These are phyloP conservation scores for Coprinopsis strossmayeri DNA, from an alignment of 768 basidiomycete species.

Conservation along the genomic window DNA sequence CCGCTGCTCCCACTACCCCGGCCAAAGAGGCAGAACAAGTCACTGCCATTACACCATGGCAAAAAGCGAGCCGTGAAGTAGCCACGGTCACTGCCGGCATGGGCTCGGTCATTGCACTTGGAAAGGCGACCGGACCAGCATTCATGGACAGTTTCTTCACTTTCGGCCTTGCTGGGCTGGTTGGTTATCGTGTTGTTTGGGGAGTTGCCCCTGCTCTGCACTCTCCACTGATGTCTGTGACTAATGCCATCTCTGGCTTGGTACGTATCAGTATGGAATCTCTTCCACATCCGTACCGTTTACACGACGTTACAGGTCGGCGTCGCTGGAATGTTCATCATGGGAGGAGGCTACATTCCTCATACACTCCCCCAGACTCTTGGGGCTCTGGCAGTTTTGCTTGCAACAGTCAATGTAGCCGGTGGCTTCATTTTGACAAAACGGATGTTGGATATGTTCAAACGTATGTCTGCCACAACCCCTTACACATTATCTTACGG, in stretches of 20 bases:
- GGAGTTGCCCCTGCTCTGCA: conserved; percentile 84
- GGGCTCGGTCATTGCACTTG: conserved; percentile 64
- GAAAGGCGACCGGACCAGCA: conserved; percentile 70
- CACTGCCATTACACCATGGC: conserved; percentile 79
- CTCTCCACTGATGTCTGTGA: conserved; percentile 88
- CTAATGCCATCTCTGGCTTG: conserved; percentile 79
- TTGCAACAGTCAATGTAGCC: conserved; percentile 83
- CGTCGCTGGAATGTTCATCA: conserved; percentile 80
- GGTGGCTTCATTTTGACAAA: conserved; percentile 89
- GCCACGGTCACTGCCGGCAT: conserved; percentile 69
- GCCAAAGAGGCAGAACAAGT: conserved; percentile 37
- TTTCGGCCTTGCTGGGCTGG: conserved; percentile 79
- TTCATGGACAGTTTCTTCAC: conserved; percentile 91
- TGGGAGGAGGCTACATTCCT: conserved; percentile 84
- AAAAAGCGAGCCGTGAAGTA: conserved; percentile 73
- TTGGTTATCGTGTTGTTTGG: conserved; percentile 80
- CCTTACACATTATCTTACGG: neutral
- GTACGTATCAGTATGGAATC: conserved; percentile 20
- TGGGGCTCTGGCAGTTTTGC: conserved; percentile 77
- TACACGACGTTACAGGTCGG: conserved; percentile 42
- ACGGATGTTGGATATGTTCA: conserved; percentile 92
- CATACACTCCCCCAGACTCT: conserved; percentile 75
- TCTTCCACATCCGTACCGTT: neutral
- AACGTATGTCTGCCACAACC: conserved; percentile 41
- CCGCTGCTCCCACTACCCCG: conserved; percentile 43